Base-by-base conservation (phyloP, 768 basidiomycete species). In the Suillus subaureus region DNA sequence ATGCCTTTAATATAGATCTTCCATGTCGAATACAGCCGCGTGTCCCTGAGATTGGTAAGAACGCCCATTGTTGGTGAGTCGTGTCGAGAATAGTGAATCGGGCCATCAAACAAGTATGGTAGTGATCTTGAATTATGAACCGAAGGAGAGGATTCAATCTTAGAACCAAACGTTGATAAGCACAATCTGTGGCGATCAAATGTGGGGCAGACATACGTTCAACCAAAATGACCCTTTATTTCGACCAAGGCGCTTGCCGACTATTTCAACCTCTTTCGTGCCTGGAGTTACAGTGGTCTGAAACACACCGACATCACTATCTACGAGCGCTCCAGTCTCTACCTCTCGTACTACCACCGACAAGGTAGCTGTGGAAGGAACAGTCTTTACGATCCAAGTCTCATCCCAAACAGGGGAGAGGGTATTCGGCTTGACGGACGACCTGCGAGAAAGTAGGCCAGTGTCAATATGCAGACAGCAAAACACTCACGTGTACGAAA, bases 21-120 rank as follows among this genome's bases (percentile, higher is more conserved):
- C 92, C 92, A 93, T 1, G 92, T 93, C 43, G 89, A 87, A 72
- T 92, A 93, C 28, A 91, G 79, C 0, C 89, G 85, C 0, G 79
- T 81, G 66, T 87, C 85, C 70, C 87, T 83, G 62, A 89, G 74
- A 66, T 86, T 85, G 21, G 90, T 88, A 39, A 92, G 75, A 5
- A 77, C 79, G 33, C 91, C 92, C 51, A 91, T 82, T 0, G 87
- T 88, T 0, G 90, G 91, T 4, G 90, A 92, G 75, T 79, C 85
- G 71, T 93, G 91, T 5, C 84, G 80, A 15, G 91, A 87, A 75
- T 82, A 93, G 60, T 89, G 88, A 62, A 90, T 81, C 35, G 91
- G 91, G 0, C 92, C 91, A 68, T 89, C 85, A 76, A 92, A 93
- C 63, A 82, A 80, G 76, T 91, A 93, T 8, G 86, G 85, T 55